Evolutionary conservation across 768 basidiomycete genomes (phyloP), one percentile per base, ranked within the genome.

Genomic region (Boletus rufocinnamomeus): DNA sequence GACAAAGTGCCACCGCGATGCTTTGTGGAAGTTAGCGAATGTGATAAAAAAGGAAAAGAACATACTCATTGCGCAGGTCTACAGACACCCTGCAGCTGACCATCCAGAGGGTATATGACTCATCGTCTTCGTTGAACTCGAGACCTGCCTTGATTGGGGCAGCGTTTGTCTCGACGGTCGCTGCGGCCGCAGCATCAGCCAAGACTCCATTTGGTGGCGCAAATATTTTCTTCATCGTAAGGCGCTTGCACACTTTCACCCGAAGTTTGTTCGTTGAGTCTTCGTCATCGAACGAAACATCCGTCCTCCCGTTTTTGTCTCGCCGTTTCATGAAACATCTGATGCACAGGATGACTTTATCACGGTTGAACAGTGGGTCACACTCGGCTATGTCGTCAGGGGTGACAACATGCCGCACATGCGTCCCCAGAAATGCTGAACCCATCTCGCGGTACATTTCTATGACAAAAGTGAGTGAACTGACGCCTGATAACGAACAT

Each of bases 391-490:
- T 11, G 11, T 32, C 11, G 32, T 11, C 32, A 16, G 5, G 1
- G 40, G n/a, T 10, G 38, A 63, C 44, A 5, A 52, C 23, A 23
- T 64, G 27, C n/a, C 7, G 50, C 35, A 63, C 57, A 25, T 52
- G 51, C 11, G 28, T 52, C 17, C 62, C 62, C n/a, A 63, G 46
- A 35, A 52, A 64, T 17, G 44, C 17, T 3, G 57, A 54, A 30
- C 57, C 62, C 62, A 64, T 52, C 11, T 48, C 47, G 25, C 14
- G 23, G 38, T 63, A 63, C 62, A 63, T 41, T 38, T 58, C 62
- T 63, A 27, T 9, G 37, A 41, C 6, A n/a, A 28, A 11, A 16
- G n/a, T 34, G 4, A 37, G 40, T 37, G 17, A 25, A 23, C 7
- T 9, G n/a, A 23, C n/a, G n/a, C n/a, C n/a, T n/a, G n/a, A n/a